Conservation (phyloP, 805 yeast genomes). For the Saturnispora mendoncae region DNA sequence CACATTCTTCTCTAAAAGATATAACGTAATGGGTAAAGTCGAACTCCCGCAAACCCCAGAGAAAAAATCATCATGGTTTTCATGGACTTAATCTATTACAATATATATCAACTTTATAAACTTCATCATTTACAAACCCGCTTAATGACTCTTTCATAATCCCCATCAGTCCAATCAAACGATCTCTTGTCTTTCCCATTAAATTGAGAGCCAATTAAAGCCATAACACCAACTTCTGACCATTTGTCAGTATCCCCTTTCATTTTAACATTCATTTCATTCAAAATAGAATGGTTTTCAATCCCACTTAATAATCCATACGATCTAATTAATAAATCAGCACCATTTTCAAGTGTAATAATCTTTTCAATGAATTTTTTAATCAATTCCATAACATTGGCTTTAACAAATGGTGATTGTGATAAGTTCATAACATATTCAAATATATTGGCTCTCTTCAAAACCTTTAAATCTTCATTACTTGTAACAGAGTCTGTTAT, state of each 20-base stretch:
- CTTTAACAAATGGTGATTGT: constrained; percentile 41
- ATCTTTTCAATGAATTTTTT: constrained; percentile 37
- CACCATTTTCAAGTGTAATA: constrained; percentile 48
- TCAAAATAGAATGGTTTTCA: constrained; percentile 24
- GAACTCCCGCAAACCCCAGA: constrained; percentile 19
- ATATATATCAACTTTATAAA: not conserved
- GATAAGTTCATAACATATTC: constrained; percentile 58
- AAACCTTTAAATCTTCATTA: constrained; percentile 42
- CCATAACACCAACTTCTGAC: constrained; percentile 27
- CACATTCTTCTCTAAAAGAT: constrained; percentile 48
- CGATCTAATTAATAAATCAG: constrained; percentile 49
- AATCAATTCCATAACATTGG: constrained; percentile 34
- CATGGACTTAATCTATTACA: not conserved
- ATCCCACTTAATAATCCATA: constrained; percentile 37
- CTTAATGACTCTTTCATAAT: constrained; percentile 39
- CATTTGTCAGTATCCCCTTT: constrained; percentile 3
- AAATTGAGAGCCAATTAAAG: constrained; percentile 32
- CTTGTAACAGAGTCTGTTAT: constrained; percentile 40
- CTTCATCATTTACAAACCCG: constrained; percentile 23
- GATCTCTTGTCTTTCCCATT: constrained; percentile 42
- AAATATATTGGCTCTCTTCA: constrained; percentile 46
- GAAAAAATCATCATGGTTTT: not conserved
- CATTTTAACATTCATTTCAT: constrained; percentile 6
- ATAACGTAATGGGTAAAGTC: constrained; percentile 36
- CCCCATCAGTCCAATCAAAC: constrained; percentile 52